These are phyloP conservation scores for Celoporthe dispersa DNA, from an alignment of 2,329 filamentous ascomycete species.

Conservation along the genomic window DNA sequence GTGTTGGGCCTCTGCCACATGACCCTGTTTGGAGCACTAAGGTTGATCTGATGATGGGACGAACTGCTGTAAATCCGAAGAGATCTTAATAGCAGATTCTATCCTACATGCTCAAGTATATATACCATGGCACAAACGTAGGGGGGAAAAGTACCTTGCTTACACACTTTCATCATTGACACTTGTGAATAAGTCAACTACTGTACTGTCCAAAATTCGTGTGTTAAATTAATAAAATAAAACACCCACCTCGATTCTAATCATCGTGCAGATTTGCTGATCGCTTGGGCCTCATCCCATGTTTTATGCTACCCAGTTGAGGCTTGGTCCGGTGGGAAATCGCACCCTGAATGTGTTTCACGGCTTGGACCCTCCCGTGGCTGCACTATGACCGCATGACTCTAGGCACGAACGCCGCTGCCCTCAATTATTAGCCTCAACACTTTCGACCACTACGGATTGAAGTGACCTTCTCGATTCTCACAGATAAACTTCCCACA, in stretches of 20 bases:
- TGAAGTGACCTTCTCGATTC: neutral
- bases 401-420: neutral
- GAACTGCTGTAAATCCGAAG: neutral
- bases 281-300: conserved; percentile 7
- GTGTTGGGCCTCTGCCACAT: neutral
- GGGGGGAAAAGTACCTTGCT: neutral
- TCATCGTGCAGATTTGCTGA: neutral
- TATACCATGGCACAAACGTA: neutral
- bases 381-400: conserved; percentile 27
- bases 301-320: neutral
- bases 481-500: neutral
- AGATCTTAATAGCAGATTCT: no score
- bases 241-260: neutral
- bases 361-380: conserved; percentile 18
- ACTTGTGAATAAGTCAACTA: neutral
- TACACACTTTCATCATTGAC: neutral
- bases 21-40: neutral
- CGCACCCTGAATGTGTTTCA: conserved; percentile 11
- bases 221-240: neutral
- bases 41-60: neutral
- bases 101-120: neutral
- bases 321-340: neutral
- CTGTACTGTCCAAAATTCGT: neutral
- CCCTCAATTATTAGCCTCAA: neutral
- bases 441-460: neutral